Conservation (phyloP, 208 protist genomes). For the Leptomonas seymouri region DNA sequence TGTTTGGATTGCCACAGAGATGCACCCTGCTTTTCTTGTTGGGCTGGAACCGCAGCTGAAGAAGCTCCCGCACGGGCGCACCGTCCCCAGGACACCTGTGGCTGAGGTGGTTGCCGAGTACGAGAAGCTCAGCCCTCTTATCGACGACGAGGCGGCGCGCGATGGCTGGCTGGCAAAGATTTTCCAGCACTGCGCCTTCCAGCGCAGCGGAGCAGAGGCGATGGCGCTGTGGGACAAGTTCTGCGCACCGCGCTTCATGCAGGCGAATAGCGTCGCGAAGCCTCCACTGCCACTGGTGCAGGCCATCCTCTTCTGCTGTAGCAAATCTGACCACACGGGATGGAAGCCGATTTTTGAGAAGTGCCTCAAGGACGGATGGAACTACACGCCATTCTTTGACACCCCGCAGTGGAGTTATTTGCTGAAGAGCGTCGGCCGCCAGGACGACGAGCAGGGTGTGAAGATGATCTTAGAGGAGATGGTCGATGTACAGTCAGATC, state of each 20-base stretch:
- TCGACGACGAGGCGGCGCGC: conserved; percentile 65
- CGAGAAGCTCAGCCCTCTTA: conserved; percentile 57
- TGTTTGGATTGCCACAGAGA: conserved; percentile 84
- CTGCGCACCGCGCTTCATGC: conserved; percentile 69
- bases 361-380: conserved; percentile 84
- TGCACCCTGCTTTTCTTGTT: conserved; percentile 78
- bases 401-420: conserved; percentile 86
- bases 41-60: conserved; percentile 81
- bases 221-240: conserved; percentile 76
- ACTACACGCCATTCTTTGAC: conserved; percentile 83
- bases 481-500: conserved; percentile 85
- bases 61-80: conserved; percentile 83
- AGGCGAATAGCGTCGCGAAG: conserved; percentile 28
- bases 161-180: conserved; percentile 89
- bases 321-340: conserved; percentile 59
- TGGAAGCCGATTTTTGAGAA: conserved; percentile 80
- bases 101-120: conserved; percentile 83
- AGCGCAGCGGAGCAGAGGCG: conserved; percentile 60
- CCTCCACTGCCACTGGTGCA: conserved; percentile 78
- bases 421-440: conserved; percentile 77
- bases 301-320: conserved; percentile 83
- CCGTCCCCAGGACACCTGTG: conserved; percentile 71
- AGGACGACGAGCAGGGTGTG: conserved; percentile 80
- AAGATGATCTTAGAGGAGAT: conserved; percentile 83
- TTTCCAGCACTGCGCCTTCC: conserved; percentile 86